Evolutionary conservation across 1,139 yeast species (phyloP).

Genomic region (Casaregolazyma lundiana): DNA sequence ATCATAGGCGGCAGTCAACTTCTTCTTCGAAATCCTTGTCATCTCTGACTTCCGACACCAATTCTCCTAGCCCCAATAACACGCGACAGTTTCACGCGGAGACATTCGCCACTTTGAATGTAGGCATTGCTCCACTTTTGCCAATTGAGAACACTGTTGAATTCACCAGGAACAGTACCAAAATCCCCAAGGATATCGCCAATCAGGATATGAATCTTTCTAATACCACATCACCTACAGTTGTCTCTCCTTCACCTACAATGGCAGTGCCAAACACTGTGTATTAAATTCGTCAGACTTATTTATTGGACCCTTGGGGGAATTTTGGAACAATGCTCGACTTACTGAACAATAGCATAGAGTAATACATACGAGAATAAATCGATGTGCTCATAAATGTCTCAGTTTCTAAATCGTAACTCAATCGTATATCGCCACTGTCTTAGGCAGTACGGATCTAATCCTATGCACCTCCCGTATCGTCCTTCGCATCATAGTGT

Average conservation of each 20-base stretch:
- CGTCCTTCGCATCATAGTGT: background rate
- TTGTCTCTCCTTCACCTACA: background rate
- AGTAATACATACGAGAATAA: no score
- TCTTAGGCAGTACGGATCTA: no score
- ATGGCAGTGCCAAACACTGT: background rate
- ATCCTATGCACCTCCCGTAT: background rate
- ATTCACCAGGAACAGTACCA: background rate
- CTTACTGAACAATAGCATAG: no score
- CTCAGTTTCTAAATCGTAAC: no score
- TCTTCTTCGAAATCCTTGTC: slow-evolving; percentile 4
- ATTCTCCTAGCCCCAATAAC: background rate
- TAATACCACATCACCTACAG: background rate
- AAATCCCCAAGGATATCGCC: background rate
- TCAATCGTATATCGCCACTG: no score
- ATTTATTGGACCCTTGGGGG: slow-evolving; percentile 1
- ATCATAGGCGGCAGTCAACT: background rate
- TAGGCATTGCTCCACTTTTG: slow-evolving; percentile 18
- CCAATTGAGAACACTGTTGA: slow-evolving; percentile 18
- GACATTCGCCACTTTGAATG: slow-evolving; percentile 4
- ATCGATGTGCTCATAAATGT: no score
- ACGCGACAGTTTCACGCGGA: slow-evolving; percentile 1
- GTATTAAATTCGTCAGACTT: background rate
- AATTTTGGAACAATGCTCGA: no score
- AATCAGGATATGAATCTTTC: background rate
- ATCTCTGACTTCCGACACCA: background rate